Percentiles rank a stretch among this genome's conserved stretches.
Conservation (phyloP, 2,329 filamentous ascomycete genomes). For the Pseudonectria foliicola region DNA sequence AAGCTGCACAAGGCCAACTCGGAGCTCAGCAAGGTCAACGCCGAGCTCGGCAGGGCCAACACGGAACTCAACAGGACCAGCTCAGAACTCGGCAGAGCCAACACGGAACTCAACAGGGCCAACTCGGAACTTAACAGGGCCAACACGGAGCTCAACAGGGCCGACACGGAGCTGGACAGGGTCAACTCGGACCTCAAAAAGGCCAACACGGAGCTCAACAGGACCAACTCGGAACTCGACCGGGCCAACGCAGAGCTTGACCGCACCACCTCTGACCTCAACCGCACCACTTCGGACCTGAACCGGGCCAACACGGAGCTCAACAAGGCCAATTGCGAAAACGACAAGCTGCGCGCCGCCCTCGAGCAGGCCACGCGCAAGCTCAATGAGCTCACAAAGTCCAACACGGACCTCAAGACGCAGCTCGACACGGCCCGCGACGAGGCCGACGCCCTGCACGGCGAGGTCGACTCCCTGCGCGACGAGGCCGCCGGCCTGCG, state of each 20-base stretch:
- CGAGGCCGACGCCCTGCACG: slow-evolving; percentile 11
- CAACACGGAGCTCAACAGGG: slow-evolving; percentile 22
- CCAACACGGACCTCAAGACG: slow-evolving; percentile 12
- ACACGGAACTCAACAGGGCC: slow-evolving; percentile 21
- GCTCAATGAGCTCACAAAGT: slow-evolving; percentile 19
- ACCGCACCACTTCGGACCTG: no score
- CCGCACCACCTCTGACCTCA: no score
- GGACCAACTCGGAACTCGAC: slow-evolving; percentile 20
- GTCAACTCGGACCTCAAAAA: no score
- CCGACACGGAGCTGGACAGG: slow-evolving; percentile 22
- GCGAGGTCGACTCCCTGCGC: slow-evolving; percentile 16
- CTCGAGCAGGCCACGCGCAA: slow-evolving; percentile 24
- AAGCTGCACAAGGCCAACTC: slow-evolving; percentile 20
- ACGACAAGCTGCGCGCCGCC: slow-evolving; percentile 21
- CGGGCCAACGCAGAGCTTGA: no score
- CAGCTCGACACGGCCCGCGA: slow-evolving; percentile 10
- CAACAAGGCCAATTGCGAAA: slow-evolving; percentile 21
- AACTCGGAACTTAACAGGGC: no score
- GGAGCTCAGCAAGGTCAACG: slow-evolving; percentile 21
- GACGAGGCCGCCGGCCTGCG: slow-evolving; percentile 20
- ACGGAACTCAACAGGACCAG: slow-evolving; percentile 22
- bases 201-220: slow-evolving; percentile 22
- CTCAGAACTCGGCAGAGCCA: slow-evolving; percentile 21
- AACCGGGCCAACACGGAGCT: slow-evolving; percentile 22
- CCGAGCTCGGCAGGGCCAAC: no score